A percentile compares a stretch with the other conserved stretches of the same genome.
These are phyloP conservation scores for Colletotrichum chrysophilum DNA, from an alignment of 2,329 filamentous ascomycete genomes.

Conservation along the genomic window DNA sequence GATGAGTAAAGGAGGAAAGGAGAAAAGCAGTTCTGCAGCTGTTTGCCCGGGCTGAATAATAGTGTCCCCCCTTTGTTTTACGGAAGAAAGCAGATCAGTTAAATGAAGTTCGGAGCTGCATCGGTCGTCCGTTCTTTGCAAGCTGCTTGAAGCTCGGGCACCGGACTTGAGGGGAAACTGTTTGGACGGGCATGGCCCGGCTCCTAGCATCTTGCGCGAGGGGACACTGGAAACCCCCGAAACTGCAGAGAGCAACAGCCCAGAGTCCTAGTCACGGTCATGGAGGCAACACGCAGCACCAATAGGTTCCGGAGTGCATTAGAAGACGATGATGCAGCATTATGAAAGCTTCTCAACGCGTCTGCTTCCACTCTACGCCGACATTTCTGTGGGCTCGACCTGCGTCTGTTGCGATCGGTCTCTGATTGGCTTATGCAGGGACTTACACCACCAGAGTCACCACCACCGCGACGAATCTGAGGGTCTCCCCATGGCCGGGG, in stretches of 20 bases:
- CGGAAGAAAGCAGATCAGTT: not conserved
- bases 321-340: not conserved
- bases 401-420: slow-evolving; percentile 1
- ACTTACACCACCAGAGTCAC: not conserved
- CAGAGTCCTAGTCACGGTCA: not conserved
- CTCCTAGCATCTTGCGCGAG: not conserved
- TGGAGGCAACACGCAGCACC: not conserved
- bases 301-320: not conserved
- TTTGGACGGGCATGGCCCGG: not conserved
- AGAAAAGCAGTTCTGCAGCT: not conserved
- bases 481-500: not conserved
- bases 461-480: not conserved
- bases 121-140: not conserved
- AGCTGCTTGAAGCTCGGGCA: not conserved
- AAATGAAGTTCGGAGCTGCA: slow-evolving; percentile 1
- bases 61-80: not conserved
- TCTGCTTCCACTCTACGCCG: not conserved
- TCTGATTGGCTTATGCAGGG: not conserved
- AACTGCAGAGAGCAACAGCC: not conserved
- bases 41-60: not conserved
- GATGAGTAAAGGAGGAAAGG: not conserved
- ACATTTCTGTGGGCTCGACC: not conserved
- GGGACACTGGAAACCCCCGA: not conserved
- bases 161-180: not conserved
- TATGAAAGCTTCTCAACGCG: not conserved